Evolutionary conservation across 805 yeast species (phyloP).

Genomic region (Wickerhamomyces alni): DNA sequence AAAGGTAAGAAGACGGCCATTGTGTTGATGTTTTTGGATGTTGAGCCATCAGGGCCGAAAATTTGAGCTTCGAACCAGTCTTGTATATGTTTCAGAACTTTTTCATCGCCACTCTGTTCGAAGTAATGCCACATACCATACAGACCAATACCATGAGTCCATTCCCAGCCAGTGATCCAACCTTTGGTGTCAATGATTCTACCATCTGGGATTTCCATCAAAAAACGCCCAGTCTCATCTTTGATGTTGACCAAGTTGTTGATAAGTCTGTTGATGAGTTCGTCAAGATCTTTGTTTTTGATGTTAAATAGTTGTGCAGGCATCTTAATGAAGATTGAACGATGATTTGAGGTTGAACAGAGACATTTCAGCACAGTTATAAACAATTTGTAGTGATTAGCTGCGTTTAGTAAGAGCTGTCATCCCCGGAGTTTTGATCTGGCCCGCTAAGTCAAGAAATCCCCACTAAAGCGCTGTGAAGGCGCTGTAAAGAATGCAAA

Average conservation of each 20-base stretch:
- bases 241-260: conserved; percentile 6
- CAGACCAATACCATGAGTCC: conserved; percentile 13
- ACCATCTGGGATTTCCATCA: conserved; percentile 11
- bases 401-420: too few relatives aligned
- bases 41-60: conserved; percentile 10
- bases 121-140: conserved; percentile 13
- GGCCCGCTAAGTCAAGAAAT: too few relatives aligned
- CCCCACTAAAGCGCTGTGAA: too few relatives aligned
- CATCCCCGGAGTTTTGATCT: too few relatives aligned
- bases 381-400: too few relatives aligned
- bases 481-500: too few relatives aligned
- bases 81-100: conserved; percentile 5
- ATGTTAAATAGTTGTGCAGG: conserved; percentile 7
- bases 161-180: conserved; percentile 14
- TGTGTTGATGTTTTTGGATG: conserved; percentile 10
- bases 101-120: conserved; percentile 2
- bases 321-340: too few relatives aligned
- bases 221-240: conserved; percentile 8
- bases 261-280: conserved; percentile 7
- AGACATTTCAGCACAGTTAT: background rate
- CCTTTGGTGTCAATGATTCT: conserved; percentile 11
- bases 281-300: conserved; percentile 5
- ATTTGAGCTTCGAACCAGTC: conserved; percentile 10
- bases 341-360: too few relatives aligned
- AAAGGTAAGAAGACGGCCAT: conserved; percentile 9